phyloP scores from a whole-genome alignment of 148 eudicot genomes.

The Chenopodium album region DNA sequence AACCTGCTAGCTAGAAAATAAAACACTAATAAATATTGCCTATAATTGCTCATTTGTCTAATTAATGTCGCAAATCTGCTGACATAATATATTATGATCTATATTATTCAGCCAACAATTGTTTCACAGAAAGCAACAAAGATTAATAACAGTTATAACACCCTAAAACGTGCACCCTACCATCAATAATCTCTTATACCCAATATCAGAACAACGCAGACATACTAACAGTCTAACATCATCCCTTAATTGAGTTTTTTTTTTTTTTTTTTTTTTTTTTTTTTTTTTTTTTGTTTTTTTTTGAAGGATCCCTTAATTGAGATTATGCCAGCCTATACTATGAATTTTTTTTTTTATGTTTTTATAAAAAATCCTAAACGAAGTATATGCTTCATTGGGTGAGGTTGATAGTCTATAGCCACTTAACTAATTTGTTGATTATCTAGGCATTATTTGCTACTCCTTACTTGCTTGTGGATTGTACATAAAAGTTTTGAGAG shows the following conservation, averaged over 20 bases:
- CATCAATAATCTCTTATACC: neutral
- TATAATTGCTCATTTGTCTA: constrained; percentile 3
- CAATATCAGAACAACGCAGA: neutral
- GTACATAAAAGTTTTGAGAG: too few species aligned
- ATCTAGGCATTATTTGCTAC: too few species aligned
- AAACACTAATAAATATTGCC: neutral
- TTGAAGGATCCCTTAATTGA: too few species aligned
- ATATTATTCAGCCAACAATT: neutral
- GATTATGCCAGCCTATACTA: neutral
- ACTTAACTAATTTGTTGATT: too few species aligned
- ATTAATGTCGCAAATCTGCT: constrained; percentile 17
- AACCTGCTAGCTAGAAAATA: neutral
- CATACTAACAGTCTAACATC: neutral
- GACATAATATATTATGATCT: neutral
- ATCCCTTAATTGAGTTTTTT: neutral
- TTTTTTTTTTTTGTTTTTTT: too few species aligned
- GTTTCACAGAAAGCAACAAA: neutral
- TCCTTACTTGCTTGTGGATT: too few species aligned
- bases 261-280: too few species aligned
- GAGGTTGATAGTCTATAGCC: too few species aligned
- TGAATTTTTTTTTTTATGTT: too few species aligned
- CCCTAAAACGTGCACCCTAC: constrained; percentile 3
- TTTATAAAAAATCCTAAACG: too few species aligned
- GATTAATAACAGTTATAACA: neutral
- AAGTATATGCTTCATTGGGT: too few species aligned